phyloP scores from a whole-genome alignment of 2,329 filamentous ascomycete genomes.

The Macroventuria anomochaeta region DNA sequence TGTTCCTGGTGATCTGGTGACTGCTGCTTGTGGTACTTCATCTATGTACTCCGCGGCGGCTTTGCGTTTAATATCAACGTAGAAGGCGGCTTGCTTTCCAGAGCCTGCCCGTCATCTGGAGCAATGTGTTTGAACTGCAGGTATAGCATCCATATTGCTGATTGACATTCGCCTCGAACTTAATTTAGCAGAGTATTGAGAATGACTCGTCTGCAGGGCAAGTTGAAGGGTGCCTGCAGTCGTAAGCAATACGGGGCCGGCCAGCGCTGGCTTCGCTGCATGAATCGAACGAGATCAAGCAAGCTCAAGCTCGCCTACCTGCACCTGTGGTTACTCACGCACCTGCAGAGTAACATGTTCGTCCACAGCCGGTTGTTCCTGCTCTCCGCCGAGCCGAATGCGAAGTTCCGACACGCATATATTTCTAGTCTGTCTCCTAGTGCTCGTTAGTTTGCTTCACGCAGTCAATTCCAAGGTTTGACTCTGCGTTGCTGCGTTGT shows the following conservation, averaged over 20 bases:
- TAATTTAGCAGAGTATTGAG: neutral
- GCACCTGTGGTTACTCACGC: constrained; percentile 36
- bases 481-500: constrained; percentile 17
- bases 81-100: constrained; percentile 32
- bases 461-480: constrained; percentile 26
- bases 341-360: constrained; percentile 36
- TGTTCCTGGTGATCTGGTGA: constrained; percentile 29
- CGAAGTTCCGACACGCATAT: constrained; percentile 24
- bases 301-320: constrained; percentile 21
- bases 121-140: constrained; percentile 3
- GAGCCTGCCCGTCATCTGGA: constrained; percentile 16
- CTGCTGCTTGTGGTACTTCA: constrained; percentile 38
- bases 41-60: constrained; percentile 45
- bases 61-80: constrained; percentile 34
- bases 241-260: constrained; percentile 20
- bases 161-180: neutral
- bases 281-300: constrained; percentile 6
- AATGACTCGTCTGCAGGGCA: constrained; percentile 28
- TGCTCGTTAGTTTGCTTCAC: constrained; percentile 23
- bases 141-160: neutral
- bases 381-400: constrained; percentile 34
- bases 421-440: constrained; percentile 30
- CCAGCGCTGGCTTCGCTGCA: constrained; percentile 20
- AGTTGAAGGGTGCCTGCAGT: constrained; percentile 26
- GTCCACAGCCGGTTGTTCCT: constrained; percentile 32